Percentiles rank a stretch among this genome's conserved stretches.
Conservation (phyloP, 148 eudicot genomes). For the Bassia scoparia region DNA sequence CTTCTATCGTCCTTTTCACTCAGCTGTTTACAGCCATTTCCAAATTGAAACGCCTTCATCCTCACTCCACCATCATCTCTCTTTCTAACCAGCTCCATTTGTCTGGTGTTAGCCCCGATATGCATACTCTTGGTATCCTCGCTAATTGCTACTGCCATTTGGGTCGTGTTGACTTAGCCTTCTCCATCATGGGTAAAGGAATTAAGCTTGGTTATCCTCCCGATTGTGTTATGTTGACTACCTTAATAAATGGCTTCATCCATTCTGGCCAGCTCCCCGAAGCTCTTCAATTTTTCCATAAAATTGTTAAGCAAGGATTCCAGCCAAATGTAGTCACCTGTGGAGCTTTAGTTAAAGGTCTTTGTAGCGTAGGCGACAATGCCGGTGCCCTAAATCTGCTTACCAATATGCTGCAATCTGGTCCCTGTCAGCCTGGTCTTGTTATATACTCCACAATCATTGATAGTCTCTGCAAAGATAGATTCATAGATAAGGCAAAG, state of each 20-base stretch:
- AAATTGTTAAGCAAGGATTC: slow-evolving; percentile 5
- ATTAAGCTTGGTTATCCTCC: slow-evolving; percentile 17
- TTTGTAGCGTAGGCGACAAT: slow-evolving; percentile 34
- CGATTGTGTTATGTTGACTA: neutral
- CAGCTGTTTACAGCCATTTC: slow-evolving; percentile 9
- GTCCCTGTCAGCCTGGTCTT: neutral
- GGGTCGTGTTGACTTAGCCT: neutral
- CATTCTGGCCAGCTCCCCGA: neutral
- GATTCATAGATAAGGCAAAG: neutral
- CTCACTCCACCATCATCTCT: slow-evolving; percentile 5
- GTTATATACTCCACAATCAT: neutral
- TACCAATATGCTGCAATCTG: neutral
- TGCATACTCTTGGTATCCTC: neutral
- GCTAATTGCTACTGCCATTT: slow-evolving; percentile 17
- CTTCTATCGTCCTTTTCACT: neutral
- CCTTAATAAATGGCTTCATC: slow-evolving; percentile 6
- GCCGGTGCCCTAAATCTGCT: slow-evolving; percentile 28
- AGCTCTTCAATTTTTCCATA: neutral
- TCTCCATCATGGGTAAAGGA: slow-evolving; percentile 9
- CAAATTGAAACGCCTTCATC: neutral
- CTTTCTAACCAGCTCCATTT: slow-evolving; percentile 8
- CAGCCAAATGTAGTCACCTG: neutral
- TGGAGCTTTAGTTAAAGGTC: slow-evolving; percentile 31
- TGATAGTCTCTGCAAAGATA: neutral
- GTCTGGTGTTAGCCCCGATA: neutral